Percentiles rank a stretch among this genome's conserved stretches.
phyloP scores from a whole-genome alignment of 805 yeast species.

The Suhomyces sp. region DNA sequence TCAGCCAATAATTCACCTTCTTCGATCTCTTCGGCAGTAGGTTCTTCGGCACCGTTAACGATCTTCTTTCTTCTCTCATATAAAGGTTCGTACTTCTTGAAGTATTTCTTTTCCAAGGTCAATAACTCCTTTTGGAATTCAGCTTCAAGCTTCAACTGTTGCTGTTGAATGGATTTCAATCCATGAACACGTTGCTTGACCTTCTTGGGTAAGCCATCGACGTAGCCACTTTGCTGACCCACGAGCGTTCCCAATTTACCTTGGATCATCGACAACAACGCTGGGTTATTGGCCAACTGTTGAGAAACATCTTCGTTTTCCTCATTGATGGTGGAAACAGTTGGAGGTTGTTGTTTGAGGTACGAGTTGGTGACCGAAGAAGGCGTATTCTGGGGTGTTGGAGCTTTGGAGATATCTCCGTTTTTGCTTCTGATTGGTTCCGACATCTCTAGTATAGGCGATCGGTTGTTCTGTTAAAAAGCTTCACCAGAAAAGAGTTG shows the following conservation, averaged over 20 bases:
- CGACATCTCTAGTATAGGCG: constrained; percentile 55
- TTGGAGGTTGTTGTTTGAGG: constrained; percentile 59
- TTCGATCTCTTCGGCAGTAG: constrained; percentile 73
- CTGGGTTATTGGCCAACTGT: constrained; percentile 74
- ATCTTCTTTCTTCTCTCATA: constrained; percentile 71
- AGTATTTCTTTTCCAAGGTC: constrained; percentile 79
- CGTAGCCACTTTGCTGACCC: constrained; percentile 85
- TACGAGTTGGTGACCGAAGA: constrained; percentile 78
- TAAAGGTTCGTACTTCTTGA: constrained; percentile 70
- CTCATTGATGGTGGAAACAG: constrained; percentile 67
- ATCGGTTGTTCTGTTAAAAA: too few relatives aligned
- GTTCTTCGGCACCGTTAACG: constrained; percentile 71
- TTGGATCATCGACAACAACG: constrained; percentile 81
- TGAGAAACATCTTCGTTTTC: constrained; percentile 39
- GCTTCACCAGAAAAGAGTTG: too few relatives aligned
- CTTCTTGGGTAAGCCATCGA: constrained; percentile 66
- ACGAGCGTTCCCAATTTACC: constrained; percentile 82
- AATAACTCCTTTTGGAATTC: constrained; percentile 88
- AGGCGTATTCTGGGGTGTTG: constrained; percentile 98
- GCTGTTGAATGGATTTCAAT: constrained; percentile 75
- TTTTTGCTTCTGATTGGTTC: constrained; percentile 76
- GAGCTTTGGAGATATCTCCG: constrained; percentile 85
- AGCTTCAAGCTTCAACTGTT: constrained; percentile 80
- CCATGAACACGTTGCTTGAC: constrained; percentile 80
- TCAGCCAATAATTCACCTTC: constrained; percentile 73